phyloP scores from a whole-genome alignment of 768 basidiomycete genomes.

The Multifurca ochricompacta region DNA sequence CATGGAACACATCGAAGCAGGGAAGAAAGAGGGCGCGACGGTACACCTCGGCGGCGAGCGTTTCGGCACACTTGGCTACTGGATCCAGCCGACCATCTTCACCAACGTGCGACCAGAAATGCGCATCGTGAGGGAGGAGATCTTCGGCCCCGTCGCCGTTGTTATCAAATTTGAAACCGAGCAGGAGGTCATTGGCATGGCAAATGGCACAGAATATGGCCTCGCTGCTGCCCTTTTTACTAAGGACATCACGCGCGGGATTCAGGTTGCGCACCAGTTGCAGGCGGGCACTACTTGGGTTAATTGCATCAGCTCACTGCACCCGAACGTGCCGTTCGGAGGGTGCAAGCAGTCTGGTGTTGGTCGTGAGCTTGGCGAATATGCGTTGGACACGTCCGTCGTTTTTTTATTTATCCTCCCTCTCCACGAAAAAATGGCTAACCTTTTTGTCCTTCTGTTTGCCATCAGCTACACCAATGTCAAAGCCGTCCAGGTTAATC shows the following conservation, averaged over 20 bases:
- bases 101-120: slow-evolving; percentile 47
- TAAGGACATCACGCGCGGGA: slow-evolving; percentile 64
- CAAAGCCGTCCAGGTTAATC: slow-evolving; percentile 18
- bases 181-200: slow-evolving; percentile 57
- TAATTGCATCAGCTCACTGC: slow-evolving; percentile 33
- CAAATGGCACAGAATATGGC: slow-evolving; percentile 85
- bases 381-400: slow-evolving; percentile 33
- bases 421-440: not conserved
- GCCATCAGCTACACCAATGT: slow-evolving; percentile 15
- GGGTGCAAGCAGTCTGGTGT: slow-evolving; percentile 65
- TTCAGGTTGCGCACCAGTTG: slow-evolving; percentile 63
- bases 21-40: slow-evolving; percentile 51
- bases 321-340: slow-evolving; percentile 50
- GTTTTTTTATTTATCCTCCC: not conserved
- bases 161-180: slow-evolving; percentile 58
- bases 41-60: slow-evolving; percentile 48
- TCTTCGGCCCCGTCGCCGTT: slow-evolving; percentile 66
- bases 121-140: slow-evolving; percentile 52
- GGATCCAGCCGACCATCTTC: slow-evolving; percentile 56
- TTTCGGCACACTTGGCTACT: slow-evolving; percentile 51
- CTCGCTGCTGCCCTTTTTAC: slow-evolving; percentile 86
- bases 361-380: slow-evolving; percentile 58
- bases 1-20: slow-evolving; percentile 53
- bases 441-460: not conserved
- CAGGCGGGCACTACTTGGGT: slow-evolving; percentile 80